A percentile compares a stretch with the other conserved stretches of the same genome.
Evolutionary conservation across 2,329 filamentous ascomycete species (phyloP).

Genomic region (Cladosporium sp.): DNA sequence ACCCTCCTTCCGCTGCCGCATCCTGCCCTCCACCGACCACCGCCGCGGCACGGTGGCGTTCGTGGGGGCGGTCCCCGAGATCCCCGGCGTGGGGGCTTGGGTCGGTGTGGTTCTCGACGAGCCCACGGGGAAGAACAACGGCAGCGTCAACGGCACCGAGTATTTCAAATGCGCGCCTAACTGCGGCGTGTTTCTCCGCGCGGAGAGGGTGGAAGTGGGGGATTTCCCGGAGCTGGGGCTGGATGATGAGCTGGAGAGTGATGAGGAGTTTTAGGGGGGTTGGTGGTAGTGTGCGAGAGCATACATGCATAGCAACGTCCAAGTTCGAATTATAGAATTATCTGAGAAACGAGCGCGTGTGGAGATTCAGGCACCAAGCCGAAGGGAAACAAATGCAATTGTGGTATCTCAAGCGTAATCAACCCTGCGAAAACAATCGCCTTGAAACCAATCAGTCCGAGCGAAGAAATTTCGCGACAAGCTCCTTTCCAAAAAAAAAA

Average conservation of each 20-base stretch:
- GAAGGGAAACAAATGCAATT: too few relatives aligned
- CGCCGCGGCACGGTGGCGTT: constrained; percentile 67
- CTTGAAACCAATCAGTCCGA: too few relatives aligned
- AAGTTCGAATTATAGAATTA: too few relatives aligned
- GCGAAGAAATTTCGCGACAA: too few relatives aligned
- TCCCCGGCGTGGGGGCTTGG: constrained; percentile 61
- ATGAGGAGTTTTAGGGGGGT: constrained; percentile 56
- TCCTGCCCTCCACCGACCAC: constrained; percentile 58
- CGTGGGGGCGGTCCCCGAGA: constrained; percentile 69
- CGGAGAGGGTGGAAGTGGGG: constrained; percentile 71
- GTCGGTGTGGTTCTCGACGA: constrained; percentile 70
- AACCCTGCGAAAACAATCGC: too few relatives aligned
- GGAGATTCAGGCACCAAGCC: too few relatives aligned
- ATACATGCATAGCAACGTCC: too few relatives aligned
- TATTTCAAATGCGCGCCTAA: constrained; percentile 69
- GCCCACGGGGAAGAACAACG: constrained; percentile 78
- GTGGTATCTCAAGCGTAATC: too few relatives aligned
- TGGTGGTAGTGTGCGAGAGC: not conserved
- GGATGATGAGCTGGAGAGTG: constrained; percentile 59
- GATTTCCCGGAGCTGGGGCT: constrained; percentile 55
- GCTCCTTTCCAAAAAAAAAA: too few relatives aligned
- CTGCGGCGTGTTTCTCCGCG: constrained; percentile 71
- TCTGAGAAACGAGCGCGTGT: too few relatives aligned
- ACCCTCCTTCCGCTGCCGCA: constrained; percentile 38
- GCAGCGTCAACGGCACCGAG: constrained; percentile 58